A percentile compares a stretch with the other conserved stretches of the same genome.
Conservation (phyloP, 805 yeast genomes). For the Ogataea siamensis region DNA sequence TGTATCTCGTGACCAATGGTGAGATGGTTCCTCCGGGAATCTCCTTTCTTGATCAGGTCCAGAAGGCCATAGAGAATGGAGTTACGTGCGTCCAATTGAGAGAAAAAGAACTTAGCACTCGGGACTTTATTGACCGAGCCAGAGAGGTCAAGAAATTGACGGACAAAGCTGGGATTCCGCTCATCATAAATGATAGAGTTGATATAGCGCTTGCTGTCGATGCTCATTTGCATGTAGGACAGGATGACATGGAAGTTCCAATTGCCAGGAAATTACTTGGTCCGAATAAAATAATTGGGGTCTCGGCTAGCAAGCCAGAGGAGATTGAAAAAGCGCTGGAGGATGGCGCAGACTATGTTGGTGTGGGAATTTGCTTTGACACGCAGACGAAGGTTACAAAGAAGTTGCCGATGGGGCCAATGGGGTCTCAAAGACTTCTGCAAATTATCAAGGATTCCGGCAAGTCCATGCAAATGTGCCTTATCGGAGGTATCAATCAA, state of each 20-base stretch:
- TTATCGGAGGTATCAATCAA: conserved; percentile 76
- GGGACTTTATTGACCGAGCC: conserved; percentile 65
- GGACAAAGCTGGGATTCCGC: conserved; percentile 57
- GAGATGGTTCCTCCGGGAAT: conserved; percentile 63
- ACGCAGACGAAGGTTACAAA: conserved; percentile 67
- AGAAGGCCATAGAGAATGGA: conserved; percentile 63
- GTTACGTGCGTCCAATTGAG: conserved; percentile 81
- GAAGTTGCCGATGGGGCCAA: conserved; percentile 62
- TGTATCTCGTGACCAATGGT: conserved; percentile 80
- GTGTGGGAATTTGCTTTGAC: conserved; percentile 75
- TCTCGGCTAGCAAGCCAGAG: conserved; percentile 59
- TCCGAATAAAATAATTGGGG: conserved; percentile 72
- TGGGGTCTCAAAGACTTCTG: conserved; percentile 58
- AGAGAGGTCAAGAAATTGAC: conserved; percentile 60
- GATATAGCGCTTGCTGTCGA: conserved; percentile 88
- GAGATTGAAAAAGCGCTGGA: conserved; percentile 54
- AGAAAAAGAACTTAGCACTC: conserved; percentile 71
- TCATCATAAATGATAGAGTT: conserved; percentile 80
- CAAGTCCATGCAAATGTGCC: conserved; percentile 54
- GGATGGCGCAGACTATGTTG: conserved; percentile 69
- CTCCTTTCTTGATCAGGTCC: conserved; percentile 59
- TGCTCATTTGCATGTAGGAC: conserved; percentile 92
- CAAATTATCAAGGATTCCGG: conserved; percentile 40
- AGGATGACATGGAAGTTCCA: conserved; percentile 72
- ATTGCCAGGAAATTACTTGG: conserved; percentile 67